Evolutionary conservation across 2,329 filamentous ascomycete species (phyloP), one percentile per base, ranked within the genome.

Genomic region (Aureobasidium pullulans): DNA sequence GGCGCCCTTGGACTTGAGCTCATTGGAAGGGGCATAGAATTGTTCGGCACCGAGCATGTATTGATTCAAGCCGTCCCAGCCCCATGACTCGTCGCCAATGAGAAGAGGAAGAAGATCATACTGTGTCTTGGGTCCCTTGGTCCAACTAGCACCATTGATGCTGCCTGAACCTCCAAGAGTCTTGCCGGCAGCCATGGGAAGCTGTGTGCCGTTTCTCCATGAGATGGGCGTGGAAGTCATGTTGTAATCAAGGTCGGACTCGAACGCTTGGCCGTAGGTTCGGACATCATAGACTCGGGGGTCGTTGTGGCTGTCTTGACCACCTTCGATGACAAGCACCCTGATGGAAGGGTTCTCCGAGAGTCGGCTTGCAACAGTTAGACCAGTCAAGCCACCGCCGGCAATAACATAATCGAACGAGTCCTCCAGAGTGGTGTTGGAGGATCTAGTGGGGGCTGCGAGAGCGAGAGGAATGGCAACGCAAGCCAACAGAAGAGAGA

Each of bases 291-390:
- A 63, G 10, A 66, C 61, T 3, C 60, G 54, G 16, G 62, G 63
- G 44, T 67, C 63, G 28, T 60, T 49, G 48, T 62, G 63, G 32
- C 62, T 66, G 19, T 64, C 64, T 31, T 65, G 60, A 1, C 69
- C 69, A 19, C 67, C 69, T 63, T 71, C 69, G 44, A 71, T 64
- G 2, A 71, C 60, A 8, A 69, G 64, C 15, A 71, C 68, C 13
- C 61, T 66, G 42, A 68, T 60, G 31, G 62, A 61, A 6, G 67
- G 65, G 56, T 70, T 59, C 46, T 69, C 66, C 9, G 64, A 65
- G 5, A 71, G 61, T 23, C 69, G 63, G 47, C 62, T 64, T 0
- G 68, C 68, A n/a, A 70, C 64, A 7, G 66, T 65, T 15, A 66
- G 64, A 32, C 68, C 68, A 44, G 66, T 66, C 7, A 67, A 65